Evolutionary conservation across 257 asterid genomes (phyloP), one percentile per base, ranked within the genome.

Genomic region (Salvia rosmarinus): DNA sequence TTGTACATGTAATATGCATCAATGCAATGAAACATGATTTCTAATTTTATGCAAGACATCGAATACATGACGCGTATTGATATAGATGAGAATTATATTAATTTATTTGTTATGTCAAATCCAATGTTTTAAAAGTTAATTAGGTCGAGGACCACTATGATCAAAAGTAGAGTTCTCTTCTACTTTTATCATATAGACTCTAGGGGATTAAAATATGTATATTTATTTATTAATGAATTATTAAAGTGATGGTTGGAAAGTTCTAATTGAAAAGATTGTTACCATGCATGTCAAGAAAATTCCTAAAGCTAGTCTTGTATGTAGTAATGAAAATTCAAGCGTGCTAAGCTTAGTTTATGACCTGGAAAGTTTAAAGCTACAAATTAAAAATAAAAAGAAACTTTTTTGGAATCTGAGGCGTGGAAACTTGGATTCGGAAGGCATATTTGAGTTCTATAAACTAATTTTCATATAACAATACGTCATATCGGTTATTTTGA

Each of bases 101-200:
- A n/a, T n/a, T 21, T 10, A 25, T 25, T 4, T n/a, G 5, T 42
- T 50, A 9, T 47, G 59, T 56, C 70, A 71, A 71, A 56, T 77
- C 73, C 37, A 56, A 55, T 23, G 14, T 47, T 6, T 17, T 32
- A 14, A 78, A 78, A 72, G 64, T 21, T 42, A 35, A 68, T 67
- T 40, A 68, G 78, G 75, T 34, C 32, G 35, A 56, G 82, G 76
- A 32, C 78, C 82, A 73, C 82, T 73, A 73, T 17, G 76, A 73
- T 12, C 59, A 73, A 78, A 78, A 74, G 71, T 25, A 14, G 56
- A 54, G 61, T 73, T 61, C 34, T 43, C 52, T 32, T 62, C 59
- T 0, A 25, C 73, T 73, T 73, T 73, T 73, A 46, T 57, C 54
- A 49, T 60, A 30, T 37, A 17, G 72, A 62, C 64, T 16, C 37